Evolutionary conservation across 148 eudicot species (phyloP), one percentile per base, ranked within the genome.

Genomic region (Persicaria maculosa): DNA sequence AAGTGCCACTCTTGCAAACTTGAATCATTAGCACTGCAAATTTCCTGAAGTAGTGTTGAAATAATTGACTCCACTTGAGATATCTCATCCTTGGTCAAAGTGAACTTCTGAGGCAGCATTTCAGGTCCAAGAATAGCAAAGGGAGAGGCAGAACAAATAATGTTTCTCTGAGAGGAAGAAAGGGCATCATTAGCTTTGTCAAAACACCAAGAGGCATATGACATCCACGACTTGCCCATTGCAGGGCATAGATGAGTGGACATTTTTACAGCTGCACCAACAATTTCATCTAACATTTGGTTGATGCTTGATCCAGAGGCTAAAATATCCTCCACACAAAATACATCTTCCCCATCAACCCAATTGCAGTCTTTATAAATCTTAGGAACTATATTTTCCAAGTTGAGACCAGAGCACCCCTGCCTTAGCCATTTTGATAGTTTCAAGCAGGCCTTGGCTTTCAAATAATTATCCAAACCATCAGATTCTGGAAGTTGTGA

Each of bases 141-240:
- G 80, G 86, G 83, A 19, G 88, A 83, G 81, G 81, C 86, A 50
- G 92, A 88, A 19, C 53, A 78, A 73, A 88, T 83, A 50, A 75
- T 79, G 64, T 75, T 72, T 74, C 79, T 84, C 67, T 54, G 77
- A 69, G 85, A 82, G 59, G 82, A 76, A 73, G 61, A 80, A 55
- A 86, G 79, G 43, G 82, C 82, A 70, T 88, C 84, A 81, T 76
- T 84, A 71, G 96, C 99, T 83, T 90, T 93, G 81, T 74, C 64
- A 83, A 85, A 95, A 77, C 99, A 95, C 99, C 99, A 95, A 69
- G 99, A 88, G 68, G 92, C 99, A 89, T 92, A 92, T 64, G 87
- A 82, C 79, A 90, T 89, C 99, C 99, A 95, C 71, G 97, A 83
- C 77, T 92, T 95, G 22, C 93, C 91, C 85, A 95, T 81, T 75